Base-by-base conservation (phyloP, 2,329 filamentous ascomycete species). In the Cercospora berteroae region DNA sequence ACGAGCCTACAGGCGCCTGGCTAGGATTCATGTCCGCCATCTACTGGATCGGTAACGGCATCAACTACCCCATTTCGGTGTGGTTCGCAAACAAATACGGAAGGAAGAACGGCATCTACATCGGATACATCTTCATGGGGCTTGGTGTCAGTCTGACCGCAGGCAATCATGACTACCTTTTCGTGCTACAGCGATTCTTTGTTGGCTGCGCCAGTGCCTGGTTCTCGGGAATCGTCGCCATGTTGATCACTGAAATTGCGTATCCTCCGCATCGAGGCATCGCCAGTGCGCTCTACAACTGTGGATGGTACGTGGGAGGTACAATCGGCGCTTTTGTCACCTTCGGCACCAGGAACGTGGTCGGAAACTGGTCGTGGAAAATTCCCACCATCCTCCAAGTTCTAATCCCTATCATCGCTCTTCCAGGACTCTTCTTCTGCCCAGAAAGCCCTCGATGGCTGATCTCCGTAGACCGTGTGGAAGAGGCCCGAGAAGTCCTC, bases 401-500 rank as follows among this genome's bases (percentile, higher is more conserved):
- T 23, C n/a, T 74, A 1, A 68, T 73, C 12, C 71, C 74, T 2
- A 60, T 66, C 18, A 64, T 76, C 10, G 69, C 72, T 29, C 65
- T 74, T 4, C 55, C 73, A 9, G 67, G 67, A n/a, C 57, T 75
- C 5, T 48, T 69, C 9, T 52, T 73, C 2, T 60, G 73, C 1
- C 74, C 74, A 2, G 74, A 76, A 42, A 73, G 71, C 9, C 74
- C 74, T 13, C 52, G 74, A 16, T 76, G 70, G 70, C 63, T 75
- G 18, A 63, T 74, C 13, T 70, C 69, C 0, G 70, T 72, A 29
- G 69, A 69, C 13, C 64, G 68, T 5, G 23, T 86, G 89, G 74
- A 84, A 60, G 81, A 83, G 4, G 86, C 87, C 0, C 84, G 88
- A 72, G 81, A 82, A 31, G 84, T 88, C 12, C 81, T 91, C 4